These are phyloP conservation scores for Prunus persica DNA, from an alignment of 306 rosid species.

Conservation along the genomic window Prunus_persica_NCBIv2 NC_034015.1:21838001-21838500, in stretches of 20 bases:
- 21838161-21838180: constrained; percentile 75
- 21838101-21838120: constrained; percentile 46
- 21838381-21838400: constrained; percentile 97
- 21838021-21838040: background rate
- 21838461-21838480: constrained; percentile 87
- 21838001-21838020: background rate
- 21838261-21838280: constrained; percentile 94
- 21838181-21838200: constrained; percentile 57
- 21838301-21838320: constrained; percentile 97
- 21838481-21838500: constrained; percentile 80
- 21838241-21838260: constrained; percentile 85
- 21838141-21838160: constrained; percentile 75
- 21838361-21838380: constrained; percentile 99
- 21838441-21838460: constrained; percentile 80
- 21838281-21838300: constrained; percentile 95
- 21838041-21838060: background rate
- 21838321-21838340: constrained; percentile 97
- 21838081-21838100: constrained; percentile 42
- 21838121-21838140: constrained; percentile 62
- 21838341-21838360: constrained; percentile 82
- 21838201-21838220: constrained; percentile 63
- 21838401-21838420: constrained; percentile 73
- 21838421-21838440: constrained; percentile 78
- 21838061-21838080: constrained; percentile 2
- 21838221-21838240: constrained; percentile 54